Base-by-base conservation (phyloP, 371 early-diverging fungal species). In the Enterocytospora artemiae region DNA sequence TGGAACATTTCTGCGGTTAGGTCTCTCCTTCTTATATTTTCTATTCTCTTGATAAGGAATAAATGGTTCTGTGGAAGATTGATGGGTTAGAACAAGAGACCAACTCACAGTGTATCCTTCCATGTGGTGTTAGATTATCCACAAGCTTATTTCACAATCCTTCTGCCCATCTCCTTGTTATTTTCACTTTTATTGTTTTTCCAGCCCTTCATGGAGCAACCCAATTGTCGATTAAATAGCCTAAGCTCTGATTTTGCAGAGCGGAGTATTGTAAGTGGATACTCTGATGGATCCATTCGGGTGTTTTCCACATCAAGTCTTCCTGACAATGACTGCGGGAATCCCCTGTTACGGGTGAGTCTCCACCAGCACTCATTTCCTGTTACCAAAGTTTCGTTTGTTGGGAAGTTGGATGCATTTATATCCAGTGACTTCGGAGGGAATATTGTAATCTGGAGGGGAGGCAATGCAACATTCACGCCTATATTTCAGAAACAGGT, bases 401-500 rank as follows among this genome's bases (percentile, higher is more conserved):
- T 71, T 0, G 60, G 69, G 49, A 18, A 72, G 2, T 63, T 61
- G 18, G 70, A 74, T n/a, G 32, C 58, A 12, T 62, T 76, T n/a
- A 68, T 54, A 20, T 48, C 64, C 14, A n/a, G 57, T 25, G 64
- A 66, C 44, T 73, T 60, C 44, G 58, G 59, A 32, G 76, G 77
- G 1, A 52, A 58, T 22, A 14, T 79, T 9, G 32, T 72, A 32
- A 25, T 76, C 20, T 76, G 75, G 77, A 70, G 67, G 30, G 30
- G 46, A n/a, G 59, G 58, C 27, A 44, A 30, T 5, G 33, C 22
- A 12, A 44, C 12, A 3, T 74, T 70, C 53, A 39, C 20, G 0
- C 57, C 60, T 34, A 74, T 68, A 45, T 51, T 27, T 12, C 49
- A 58, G 27, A 70, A 55, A 53, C 28, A 66, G 28, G 59, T 79